Percentiles rank a stretch among this genome's conserved stretches.
phyloP scores from a whole-genome alignment of 2,329 filamentous ascomycete genomes.

The Paraphoma sp. region DNA sequence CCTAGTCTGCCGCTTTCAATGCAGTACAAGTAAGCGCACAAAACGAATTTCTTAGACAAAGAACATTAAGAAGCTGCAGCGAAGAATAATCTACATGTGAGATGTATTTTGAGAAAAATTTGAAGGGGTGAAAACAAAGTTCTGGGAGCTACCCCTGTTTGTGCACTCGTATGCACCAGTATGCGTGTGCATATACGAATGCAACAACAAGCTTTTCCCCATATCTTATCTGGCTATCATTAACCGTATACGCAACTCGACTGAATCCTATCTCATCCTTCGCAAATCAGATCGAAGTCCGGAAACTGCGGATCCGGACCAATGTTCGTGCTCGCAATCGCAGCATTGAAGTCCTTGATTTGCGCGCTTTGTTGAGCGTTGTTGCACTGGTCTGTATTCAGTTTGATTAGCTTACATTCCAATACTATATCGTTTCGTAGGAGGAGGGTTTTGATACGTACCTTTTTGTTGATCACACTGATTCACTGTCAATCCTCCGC shows the following conservation, averaged over 20 bases:
- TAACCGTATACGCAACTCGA: not conserved
- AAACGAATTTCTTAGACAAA: no score
- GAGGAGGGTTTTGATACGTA: conserved; percentile 6
- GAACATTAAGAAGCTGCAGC: no score
- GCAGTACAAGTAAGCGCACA: no score
- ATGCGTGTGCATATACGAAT: not conserved
- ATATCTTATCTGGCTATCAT: not conserved
- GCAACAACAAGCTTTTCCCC: not conserved
- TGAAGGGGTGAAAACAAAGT: not conserved
- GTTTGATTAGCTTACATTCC: not conserved
- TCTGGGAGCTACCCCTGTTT: not conserved
- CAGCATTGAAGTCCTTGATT: conserved; percentile 35
- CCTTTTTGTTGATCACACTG: conserved; percentile 32
- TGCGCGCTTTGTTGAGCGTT: conserved; percentile 32
- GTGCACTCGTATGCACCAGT: not conserved
- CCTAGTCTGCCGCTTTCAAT: no score
- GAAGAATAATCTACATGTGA: no score
- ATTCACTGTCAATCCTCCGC: conserved; percentile 20
- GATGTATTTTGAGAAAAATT: not conserved
- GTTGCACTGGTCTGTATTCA: conserved; percentile 32
- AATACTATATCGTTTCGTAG: not conserved
- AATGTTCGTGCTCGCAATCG: conserved; percentile 39
- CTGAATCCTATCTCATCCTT: conserved; percentile 11
- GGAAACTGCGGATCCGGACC: conserved; percentile 47
- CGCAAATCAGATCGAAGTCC: conserved; percentile 48